Percentiles rank a stretch among this genome's conserved stretches.
Conservation (phyloP, 345 rosid genomes). For the Aurinia saxatilis region DNA sequence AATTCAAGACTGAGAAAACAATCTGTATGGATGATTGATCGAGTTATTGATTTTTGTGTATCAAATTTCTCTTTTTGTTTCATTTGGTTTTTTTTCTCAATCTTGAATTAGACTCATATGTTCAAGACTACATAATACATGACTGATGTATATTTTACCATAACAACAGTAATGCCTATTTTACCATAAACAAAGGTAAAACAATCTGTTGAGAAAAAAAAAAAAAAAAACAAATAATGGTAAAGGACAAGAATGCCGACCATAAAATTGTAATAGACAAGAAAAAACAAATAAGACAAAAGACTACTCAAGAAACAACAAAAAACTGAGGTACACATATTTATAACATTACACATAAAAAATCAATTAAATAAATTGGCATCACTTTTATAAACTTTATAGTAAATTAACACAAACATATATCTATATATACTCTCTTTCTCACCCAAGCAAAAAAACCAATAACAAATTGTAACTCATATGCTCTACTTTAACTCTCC, state of each 20-base stretch:
- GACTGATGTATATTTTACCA: too few species aligned
- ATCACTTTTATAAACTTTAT: neutral
- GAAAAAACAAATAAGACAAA: conserved; percentile 26
- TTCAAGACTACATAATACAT: too few species aligned
- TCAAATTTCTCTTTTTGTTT: too few species aligned
- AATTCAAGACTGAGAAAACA: too few species aligned
- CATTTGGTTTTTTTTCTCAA: too few species aligned
- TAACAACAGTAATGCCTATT: too few species aligned
- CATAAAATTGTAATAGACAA: conserved; percentile 1
- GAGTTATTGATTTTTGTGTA: too few species aligned
- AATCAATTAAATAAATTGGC: conserved; percentile 18
- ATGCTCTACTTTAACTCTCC: conserved; percentile 14
- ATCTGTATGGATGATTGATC: too few species aligned
- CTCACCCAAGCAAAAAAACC: conserved; percentile 20
- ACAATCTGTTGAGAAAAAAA: conserved; percentile 28
- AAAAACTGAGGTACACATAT: conserved; percentile 23
- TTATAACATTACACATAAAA: neutral
- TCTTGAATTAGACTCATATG: too few species aligned
- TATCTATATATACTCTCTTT: conserved; percentile 7
- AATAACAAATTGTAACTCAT: conserved; percentile 4
- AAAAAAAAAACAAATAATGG: neutral
- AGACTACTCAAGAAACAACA: neutral
- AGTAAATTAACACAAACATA: conserved; percentile 13
- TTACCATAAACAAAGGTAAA: conserved; percentile 15
- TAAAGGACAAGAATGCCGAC: conserved; percentile 9